Conservation (phyloP, 164 flowering plant genomes). For the Warburgia ugandensis region DNA sequence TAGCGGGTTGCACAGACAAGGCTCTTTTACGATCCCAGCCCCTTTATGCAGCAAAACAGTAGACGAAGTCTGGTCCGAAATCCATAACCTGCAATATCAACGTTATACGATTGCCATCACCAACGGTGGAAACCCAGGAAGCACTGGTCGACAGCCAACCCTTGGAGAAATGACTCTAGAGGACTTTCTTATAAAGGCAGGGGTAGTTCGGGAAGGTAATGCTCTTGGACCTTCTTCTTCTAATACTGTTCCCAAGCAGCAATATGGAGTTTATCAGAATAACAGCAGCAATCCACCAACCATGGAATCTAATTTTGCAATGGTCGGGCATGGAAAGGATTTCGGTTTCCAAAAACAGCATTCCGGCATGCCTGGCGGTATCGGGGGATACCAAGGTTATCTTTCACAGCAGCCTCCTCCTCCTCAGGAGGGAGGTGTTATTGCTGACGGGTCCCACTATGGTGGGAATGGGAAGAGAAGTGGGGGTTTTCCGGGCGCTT, state of each 20-base stretch:
- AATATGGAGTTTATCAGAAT: conserved; percentile 29
- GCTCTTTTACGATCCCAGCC: conserved; percentile 60
- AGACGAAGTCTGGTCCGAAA: conserved; percentile 90
- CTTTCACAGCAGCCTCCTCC: conserved; percentile 16
- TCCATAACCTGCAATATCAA: conserved; percentile 34
- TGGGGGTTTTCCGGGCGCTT: conserved; percentile 23
- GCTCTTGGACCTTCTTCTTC: background rate
- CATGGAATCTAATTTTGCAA: conserved; percentile 23
- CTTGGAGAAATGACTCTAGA: conserved; percentile 96
- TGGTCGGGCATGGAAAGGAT: no score
- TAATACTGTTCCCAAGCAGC: conserved; percentile 14
- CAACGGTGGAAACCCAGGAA: conserved; percentile 18
- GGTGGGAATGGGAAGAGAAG: conserved; percentile 27
- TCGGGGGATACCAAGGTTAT: conserved; percentile 16
- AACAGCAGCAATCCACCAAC: conserved; percentile 13
- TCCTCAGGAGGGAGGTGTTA: conserved; percentile 13
- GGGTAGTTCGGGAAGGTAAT: conserved; percentile 59
- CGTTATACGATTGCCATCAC: no score
- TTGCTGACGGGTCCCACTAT: conserved; percentile 18
- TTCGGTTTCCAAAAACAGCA: conserved; percentile 8
- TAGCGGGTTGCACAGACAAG: conserved; percentile 67
- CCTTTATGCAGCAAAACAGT: conserved; percentile 75
- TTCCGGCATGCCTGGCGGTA: conserved; percentile 9
- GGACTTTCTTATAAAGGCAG: conserved; percentile 81
- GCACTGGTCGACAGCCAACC: conserved; percentile 49